Percentiles rank a stretch among this genome's conserved stretches.
These are phyloP conservation scores for Rhexocercosporidium sp. DNA, from an alignment of 2,329 filamentous ascomycete genomes.

Conservation along the genomic window DNA sequence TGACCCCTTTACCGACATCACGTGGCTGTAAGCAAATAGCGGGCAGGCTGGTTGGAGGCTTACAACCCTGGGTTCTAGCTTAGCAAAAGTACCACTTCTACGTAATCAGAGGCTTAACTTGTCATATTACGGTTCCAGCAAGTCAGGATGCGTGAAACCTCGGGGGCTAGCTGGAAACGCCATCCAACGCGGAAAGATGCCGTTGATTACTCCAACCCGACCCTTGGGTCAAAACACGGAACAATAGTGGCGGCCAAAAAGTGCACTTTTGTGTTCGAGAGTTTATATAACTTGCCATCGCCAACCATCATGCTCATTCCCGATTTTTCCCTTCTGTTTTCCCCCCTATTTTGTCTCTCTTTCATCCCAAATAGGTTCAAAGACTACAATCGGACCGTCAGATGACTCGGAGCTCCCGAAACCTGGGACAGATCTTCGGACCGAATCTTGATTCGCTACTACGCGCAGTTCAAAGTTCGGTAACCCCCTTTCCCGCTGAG, in stretches of 20 bases:
- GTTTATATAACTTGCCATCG: background rate
- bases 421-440: background rate
- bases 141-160: background rate
- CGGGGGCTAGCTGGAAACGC: background rate
- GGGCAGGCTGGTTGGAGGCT: background rate
- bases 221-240: background rate
- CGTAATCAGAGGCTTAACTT: background rate
- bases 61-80: slow-evolving; percentile 1
- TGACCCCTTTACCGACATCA: background rate
- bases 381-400: background rate
- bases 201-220: background rate
- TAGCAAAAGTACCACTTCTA: background rate
- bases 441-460: background rate
- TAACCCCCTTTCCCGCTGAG: background rate
- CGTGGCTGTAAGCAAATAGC: slow-evolving; percentile 5
- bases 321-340: too few relatives aligned
- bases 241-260: background rate
- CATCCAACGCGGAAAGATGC: background rate
- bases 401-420: background rate
- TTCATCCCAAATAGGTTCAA: background rate
- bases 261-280: slow-evolving; percentile 1
- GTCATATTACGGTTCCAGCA: background rate
- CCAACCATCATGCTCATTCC: background rate
- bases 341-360: background rate
- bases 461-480: background rate